Base-by-base conservation (phyloP, 2,329 filamentous ascomycete species). In the Cryphonectria parasitica region DNA sequence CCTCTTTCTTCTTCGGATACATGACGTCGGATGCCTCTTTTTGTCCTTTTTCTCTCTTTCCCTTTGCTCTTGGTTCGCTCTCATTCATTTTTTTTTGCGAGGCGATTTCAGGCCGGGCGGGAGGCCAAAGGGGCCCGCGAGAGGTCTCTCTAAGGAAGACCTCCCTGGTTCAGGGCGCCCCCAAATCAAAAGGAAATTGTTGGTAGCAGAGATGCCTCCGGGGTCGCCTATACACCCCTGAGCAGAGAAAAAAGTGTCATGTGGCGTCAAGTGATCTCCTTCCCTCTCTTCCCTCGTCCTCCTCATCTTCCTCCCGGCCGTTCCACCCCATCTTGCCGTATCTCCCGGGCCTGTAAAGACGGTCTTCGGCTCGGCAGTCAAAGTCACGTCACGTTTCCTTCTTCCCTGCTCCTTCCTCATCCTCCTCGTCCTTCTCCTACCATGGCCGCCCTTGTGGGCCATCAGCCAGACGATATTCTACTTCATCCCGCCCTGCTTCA, bases 391-490 rank as follows among this genome's bases (percentile, higher is more conserved):
- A 58, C 49, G 52, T 36, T 66, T 39, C 52, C 25, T 49, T 49
- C 6, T n/a, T 49, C 2, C 22, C 19, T 19, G 6, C 43, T 45
- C 43, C 43, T 8, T 22, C 13, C 43, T 22, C 15, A 6, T 22
- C 43, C 15, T 17, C 6, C 43, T 45, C 19, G 5, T 49, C 43
- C 17, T n/a, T 7, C 22, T 49, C 22, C 45, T n/a, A 49, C 64
- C 49, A 58, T 52, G 36, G 17, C 64, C 25, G 15, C 22, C 64
- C 36, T 58, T 34, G 13, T 39, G 28, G 45, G 63, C 64, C 31
- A 43, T 43, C 31, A 41, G 31, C 34, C 36, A 66, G 64, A 66
- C 64, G 22, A 66, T 66, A 58, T 66, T 66, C 64, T 22, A 66
- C 64, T 66, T 66, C 52, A 34, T 25, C 39, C 34, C n/a, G 19